phyloP scores from a whole-genome alignment of 371 early-diverging fungal species.

The Sanchytrium tribonematis region DNA sequence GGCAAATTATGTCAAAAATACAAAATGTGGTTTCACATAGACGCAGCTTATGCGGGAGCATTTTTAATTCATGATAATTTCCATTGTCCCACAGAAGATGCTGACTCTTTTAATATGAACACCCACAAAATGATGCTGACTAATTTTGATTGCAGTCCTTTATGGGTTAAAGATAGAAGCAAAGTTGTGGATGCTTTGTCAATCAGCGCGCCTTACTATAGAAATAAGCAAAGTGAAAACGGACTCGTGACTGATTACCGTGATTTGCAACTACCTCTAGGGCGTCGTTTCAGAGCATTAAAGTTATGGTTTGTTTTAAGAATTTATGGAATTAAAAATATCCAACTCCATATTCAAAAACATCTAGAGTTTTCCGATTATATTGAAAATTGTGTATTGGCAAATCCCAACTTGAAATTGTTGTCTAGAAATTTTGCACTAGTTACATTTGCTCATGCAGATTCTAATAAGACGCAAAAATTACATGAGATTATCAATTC shows the following conservation, averaged over 20 bases:
- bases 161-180: constrained; percentile 14
- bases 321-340: constrained; percentile 19
- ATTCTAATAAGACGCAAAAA: no score
- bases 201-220: constrained; percentile 18
- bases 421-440: no score
- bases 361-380: no score
- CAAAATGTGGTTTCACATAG: constrained; percentile 22
- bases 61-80: constrained; percentile 24
- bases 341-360: constrained; percentile 19
- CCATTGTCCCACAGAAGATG: constrained; percentile 13
- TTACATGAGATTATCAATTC: no score
- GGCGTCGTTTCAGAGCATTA: constrained; percentile 23
- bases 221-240: constrained; percentile 11
- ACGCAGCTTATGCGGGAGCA: constrained; percentile 30
- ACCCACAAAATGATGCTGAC: constrained; percentile 28
- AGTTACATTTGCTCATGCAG: no score
- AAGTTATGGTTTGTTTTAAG: constrained; percentile 34
- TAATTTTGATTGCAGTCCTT: constrained; percentile 20
- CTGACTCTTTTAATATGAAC: constrained; percentile 17
- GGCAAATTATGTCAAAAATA: constrained; percentile 7
- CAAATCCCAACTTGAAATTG: no score
- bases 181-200: constrained; percentile 10
- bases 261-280: constrained; percentile 26
- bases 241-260: constrained; percentile 21
- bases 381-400: no score